Evolutionary conservation across 2,329 filamentous ascomycete species (phyloP).

Genomic region (Fusarium fujikuroi): DNA sequence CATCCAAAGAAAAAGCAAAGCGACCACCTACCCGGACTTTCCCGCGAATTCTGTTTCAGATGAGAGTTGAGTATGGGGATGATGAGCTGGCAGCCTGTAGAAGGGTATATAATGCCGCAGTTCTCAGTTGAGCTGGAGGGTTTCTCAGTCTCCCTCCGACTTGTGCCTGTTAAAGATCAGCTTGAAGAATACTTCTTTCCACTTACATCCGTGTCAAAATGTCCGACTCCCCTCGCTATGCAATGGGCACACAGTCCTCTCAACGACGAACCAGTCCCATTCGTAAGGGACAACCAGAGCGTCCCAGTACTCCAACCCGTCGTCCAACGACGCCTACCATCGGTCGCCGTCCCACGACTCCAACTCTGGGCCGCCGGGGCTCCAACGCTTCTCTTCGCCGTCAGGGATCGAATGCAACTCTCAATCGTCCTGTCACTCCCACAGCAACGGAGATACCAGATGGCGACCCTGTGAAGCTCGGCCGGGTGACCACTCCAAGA

Average conservation of each 20-base stretch:
- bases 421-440: slow-evolving; percentile 28
- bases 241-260: slow-evolving; percentile 39
- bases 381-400: slow-evolving; percentile 27
- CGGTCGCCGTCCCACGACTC: slow-evolving; percentile 33
- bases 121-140: not conserved
- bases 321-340: slow-evolving; percentile 30
- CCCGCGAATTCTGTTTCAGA: not conserved
- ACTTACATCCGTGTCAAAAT: not conserved
- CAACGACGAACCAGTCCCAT: slow-evolving; percentile 33
- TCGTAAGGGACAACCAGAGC: slow-evolving; percentile 21
- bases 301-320: slow-evolving; percentile 28
- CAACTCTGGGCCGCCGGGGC: slow-evolving; percentile 19
- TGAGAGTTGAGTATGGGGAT: not conserved
- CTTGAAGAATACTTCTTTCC: not conserved
- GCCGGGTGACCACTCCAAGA: not conserved
- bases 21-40: not conserved
- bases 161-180: not conserved
- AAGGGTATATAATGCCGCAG: slow-evolving; percentile 6
- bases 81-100: not conserved
- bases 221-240: slow-evolving; percentile 35
- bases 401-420: slow-evolving; percentile 26
- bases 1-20: slow-evolving; percentile 9
- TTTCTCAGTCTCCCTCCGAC: not conserved
- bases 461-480: slow-evolving; percentile 19
- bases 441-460: not conserved